Base-by-base conservation (phyloP, 2,329 filamentous ascomycete genomes). In the Aspergillus thermomutatus region DNA sequence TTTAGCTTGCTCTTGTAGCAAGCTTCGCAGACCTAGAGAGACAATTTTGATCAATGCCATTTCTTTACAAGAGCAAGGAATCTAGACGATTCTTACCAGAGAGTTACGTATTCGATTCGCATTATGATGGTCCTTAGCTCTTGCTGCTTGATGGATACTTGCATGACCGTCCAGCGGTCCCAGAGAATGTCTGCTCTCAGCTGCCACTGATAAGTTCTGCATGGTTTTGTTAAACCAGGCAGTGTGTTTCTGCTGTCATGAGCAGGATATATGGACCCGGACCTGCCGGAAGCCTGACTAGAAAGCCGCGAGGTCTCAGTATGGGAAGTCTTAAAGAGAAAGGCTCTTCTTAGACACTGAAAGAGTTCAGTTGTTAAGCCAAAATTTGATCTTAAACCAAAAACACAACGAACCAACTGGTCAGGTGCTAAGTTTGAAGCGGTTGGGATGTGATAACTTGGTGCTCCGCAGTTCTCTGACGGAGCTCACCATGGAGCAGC, bases 1-100 rank as follows among this genome's bases (percentile, higher is more conserved):
- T 96, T 96, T 77, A 96, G 93, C 77, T 89, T 80, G 75, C 84
- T 87, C 77, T 92, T 94, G 69, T 91, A 84, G 72, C 92, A 97
- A 90, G 92, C 92, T 66, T 95, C 91, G 77, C 91, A 96, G 53
- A 91, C 90, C 89, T 92, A 64, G 48, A 53, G 34, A 50, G 28
- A 56, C 27, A 54, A 53, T 17, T 9, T 50, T 63, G 59, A 65
- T 58, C 59, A 59, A 54, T 21, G 45, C 47, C 14, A 26, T 31
- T 52, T 58, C 37, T 28, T 27, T 17, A 46, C 19, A 28, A 23
- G 37, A 23, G 41, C 27, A 27, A 28, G 34, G 34, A 41, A 58
- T 28, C 40, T 47, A 48, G 37, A 14, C 10, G 21, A 49, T 59
- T 53, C 64, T 63, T 66, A 66, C 65, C 62, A 62, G 49, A 56